Evolutionary conservation across 2,329 filamentous ascomycete genomes (phyloP), one percentile per base, ranked within the genome.

Genomic region (Elsinoe australis): DNA sequence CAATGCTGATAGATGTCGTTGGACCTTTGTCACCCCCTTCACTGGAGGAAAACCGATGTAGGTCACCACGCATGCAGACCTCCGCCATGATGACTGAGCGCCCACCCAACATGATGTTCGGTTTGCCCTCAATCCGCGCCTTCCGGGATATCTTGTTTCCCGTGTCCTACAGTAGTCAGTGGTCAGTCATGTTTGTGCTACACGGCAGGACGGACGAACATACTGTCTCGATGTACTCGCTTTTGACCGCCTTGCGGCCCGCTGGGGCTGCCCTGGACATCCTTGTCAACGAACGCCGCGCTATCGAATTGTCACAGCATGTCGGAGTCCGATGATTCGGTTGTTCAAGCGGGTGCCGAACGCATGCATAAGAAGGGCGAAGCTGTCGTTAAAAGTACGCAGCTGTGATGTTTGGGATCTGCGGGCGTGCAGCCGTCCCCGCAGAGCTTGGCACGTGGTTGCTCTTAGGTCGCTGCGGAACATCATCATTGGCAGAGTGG

Each of bases 101-200:
- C 54, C 92, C 92, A 57, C 88, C 92, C 1, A 98, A 83, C 67
- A 95, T 95, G 68, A 98, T 96, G 69, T 96, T 94, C 58, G 94
- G 88, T 17, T 90, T 95, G 59, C 92, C 92, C 61, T 94, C 85
- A 58, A 98, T 87, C 63, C 84, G 82, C 53, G 87, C 86, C 57
- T 87, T 87, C 56, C 92, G 87, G 31, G 89, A 90, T 60, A 98
- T 92, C 71, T 96, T 96, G 77, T 98, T 98, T 56, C 92, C 92
- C 2, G 89, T 95, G 69, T 96, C 90, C 89, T 94, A 57, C 5
- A 7, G 12, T n/a, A 12, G 5, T 33, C 21, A 44, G 12, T n/a
- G 10, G 5, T 33, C 21, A 44, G 35, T 39, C 26, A 22, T 36
- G 7, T 8, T 12, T 19, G 4, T 21, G 45, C 19, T 10, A 49